Base-by-base conservation (phyloP, 805 yeast genomes). In the Suhomyces faveliae region DNA sequence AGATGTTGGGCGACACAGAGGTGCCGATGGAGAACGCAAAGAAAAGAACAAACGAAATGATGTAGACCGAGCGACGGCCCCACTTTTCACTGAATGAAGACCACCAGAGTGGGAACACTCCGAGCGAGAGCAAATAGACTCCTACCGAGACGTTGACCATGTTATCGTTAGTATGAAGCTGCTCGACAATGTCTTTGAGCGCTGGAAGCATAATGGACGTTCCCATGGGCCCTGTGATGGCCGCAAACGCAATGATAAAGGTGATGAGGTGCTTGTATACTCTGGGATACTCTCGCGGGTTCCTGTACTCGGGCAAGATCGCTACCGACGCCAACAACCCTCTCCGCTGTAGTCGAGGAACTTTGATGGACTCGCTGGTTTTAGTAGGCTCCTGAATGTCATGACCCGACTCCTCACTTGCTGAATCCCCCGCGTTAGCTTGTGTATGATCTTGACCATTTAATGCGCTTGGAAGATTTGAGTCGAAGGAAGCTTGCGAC, bases 81-180 rank as follows among this genome's bases (percentile, higher is more conserved):
- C 79, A 77, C 45, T 75, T 66, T 60, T 89, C 96, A 35, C 90
- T 82, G 48, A 87, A 77, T 8, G 85, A 80, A 5, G 92, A 84
- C 96, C 96, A 89, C 94, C 96, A 89, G 40, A 89, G 60, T 2
- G 96, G 96, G 57, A 87, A 82, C 1, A 89, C 71, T 12, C 96
- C 96, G 29, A 89, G 60, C 1, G 90, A 74, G 11, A 88, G 59
- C 22, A 88, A 66, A 61, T 88, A 89, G 10, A 89, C 76, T 55
- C 96, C 96, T 44, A 88, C 89, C 2, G 92, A 81, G 13, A 89
- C 74, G 58, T 88, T 89, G 21, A 88, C 89, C 57, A 79, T 73
- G 23, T 82, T 68, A 1, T 76, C 77, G 4, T 79, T 58, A 0
- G 95, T 84, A 38, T 83, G 40, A 13, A 87, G 73, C 15, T 79